Evolutionary conservation across 257 asterid genomes (phyloP), one percentile per base, ranked within the genome.

Genomic region (Nicotiana noctiflora): DNA sequence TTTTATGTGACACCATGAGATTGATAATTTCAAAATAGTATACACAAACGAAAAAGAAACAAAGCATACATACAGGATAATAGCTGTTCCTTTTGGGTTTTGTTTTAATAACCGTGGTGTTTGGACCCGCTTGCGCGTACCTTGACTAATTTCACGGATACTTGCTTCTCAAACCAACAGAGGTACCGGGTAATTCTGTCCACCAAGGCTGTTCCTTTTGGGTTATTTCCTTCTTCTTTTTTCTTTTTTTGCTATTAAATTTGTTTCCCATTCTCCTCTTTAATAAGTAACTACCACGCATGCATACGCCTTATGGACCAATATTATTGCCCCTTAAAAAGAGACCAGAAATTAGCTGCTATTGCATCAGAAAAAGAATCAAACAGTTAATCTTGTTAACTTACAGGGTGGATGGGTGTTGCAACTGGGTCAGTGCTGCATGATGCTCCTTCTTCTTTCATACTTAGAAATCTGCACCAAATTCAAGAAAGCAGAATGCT

Each of bases 381-480:
- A 18, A 18, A 17, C 11, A 56, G 12, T 18, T 18, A 6, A 18
- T 56, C 57, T 56, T 18, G 8, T 6, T 11, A 68, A 44, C 77
- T 70, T 70, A 70, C 77, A 44, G 77, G 77, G 57, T 44, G 19
- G 11, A 19, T 44, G n/a, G 77, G 59, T 46, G 19, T 44, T 70
- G 77, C 34, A 37, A 67, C 46, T 70, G 87, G 82, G 74, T 90
- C 97, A 60, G 86, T 80, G 87, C 92, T 90, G 86, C 96, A 85
- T 29, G 94, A 87, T 74, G 57, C 6, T 56, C 90, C 94, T 83
- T 91, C 98, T 72, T 87, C 92, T 80, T 85, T 89, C 98, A 89
- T 92, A 79, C 81, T 90, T 83, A 40, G 56, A 15, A 78, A 74
- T 52, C n/a, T 76, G 77, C 37, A 56, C 62, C 77, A 68, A 68